A percentile compares a stretch with the other conserved stretches of the same genome.
These are phyloP conservation scores for Trichomonascus vanleenenianus DNA, from an alignment of 805 yeast genomes.

Conservation along the genomic window DNA sequence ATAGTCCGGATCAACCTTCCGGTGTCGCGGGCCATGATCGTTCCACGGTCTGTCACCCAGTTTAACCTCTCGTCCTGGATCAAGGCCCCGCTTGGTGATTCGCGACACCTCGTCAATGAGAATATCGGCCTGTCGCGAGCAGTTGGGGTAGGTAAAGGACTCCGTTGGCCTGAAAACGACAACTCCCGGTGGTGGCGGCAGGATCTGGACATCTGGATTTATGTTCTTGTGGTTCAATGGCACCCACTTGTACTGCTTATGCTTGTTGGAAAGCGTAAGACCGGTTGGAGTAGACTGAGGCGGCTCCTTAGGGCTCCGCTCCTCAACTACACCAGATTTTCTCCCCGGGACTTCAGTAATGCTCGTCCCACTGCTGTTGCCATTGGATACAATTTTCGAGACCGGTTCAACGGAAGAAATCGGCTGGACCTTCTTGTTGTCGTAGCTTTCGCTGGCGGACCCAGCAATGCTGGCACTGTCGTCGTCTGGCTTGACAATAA, in stretches of 20 bases:
- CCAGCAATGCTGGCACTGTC: not conserved
- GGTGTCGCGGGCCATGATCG: slow-evolving; percentile 60
- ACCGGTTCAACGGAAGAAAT: not conserved
- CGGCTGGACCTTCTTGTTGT: not conserved
- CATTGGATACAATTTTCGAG: slow-evolving; percentile 5
- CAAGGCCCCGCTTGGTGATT: slow-evolving; percentile 52
- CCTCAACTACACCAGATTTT: not conserved
- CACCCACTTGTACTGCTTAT: slow-evolving; percentile 25
- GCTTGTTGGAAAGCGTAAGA: not conserved
- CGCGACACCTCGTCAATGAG: slow-evolving; percentile 60
- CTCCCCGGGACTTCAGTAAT: not conserved
- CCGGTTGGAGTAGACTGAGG: not conserved
- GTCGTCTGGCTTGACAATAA: slow-evolving; percentile 22
- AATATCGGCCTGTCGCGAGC: slow-evolving; percentile 62
- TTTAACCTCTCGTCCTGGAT: slow-evolving; percentile 19
- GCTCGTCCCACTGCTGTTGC: not conserved
- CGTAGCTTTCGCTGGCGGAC: not conserved
- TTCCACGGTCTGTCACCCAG: slow-evolving; percentile 80
- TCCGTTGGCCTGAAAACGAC: slow-evolving; percentile 78
- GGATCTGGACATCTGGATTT: slow-evolving; percentile 53
- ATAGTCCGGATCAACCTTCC: slow-evolving; percentile 20
- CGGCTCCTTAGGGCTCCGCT: not conserved
- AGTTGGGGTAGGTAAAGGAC: slow-evolving; percentile 73
- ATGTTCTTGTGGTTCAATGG: slow-evolving; percentile 33
- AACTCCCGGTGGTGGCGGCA: slow-evolving; percentile 87